Conservation (phyloP, 306 rosid species). For the Cicer pinnatifidum region DNA sequence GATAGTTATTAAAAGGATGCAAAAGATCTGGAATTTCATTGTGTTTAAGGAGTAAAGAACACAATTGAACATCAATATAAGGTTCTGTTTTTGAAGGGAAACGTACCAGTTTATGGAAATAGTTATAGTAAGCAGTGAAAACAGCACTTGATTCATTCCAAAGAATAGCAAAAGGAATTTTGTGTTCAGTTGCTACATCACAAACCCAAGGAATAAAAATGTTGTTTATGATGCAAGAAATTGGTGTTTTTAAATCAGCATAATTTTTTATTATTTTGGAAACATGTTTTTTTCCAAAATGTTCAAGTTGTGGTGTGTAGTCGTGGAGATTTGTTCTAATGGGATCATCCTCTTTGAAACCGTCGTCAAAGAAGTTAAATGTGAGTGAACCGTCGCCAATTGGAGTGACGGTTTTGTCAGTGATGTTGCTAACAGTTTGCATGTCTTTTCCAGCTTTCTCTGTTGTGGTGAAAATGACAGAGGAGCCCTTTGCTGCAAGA, state of each 20-base stretch:
- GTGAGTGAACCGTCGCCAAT: slow-evolving; percentile 62
- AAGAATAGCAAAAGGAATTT: slow-evolving; percentile 54
- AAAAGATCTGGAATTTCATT: slow-evolving; percentile 66
- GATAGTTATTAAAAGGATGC: slow-evolving; percentile 47
- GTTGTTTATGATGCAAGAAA: slow-evolving; percentile 67
- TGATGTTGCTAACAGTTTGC: slow-evolving; percentile 50
- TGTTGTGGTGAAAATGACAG: slow-evolving; percentile 59
- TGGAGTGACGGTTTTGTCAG: slow-evolving; percentile 35
- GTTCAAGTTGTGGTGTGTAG: slow-evolving; percentile 44
- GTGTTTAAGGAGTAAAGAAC: slow-evolving; percentile 49
- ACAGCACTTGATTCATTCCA: slow-evolving; percentile 71
- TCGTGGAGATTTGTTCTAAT: slow-evolving; percentile 20
- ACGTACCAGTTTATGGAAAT: slow-evolving; percentile 49
- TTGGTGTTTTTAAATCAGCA: slow-evolving; percentile 44
- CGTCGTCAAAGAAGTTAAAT: slow-evolving; percentile 67
- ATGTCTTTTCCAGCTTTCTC: slow-evolving; percentile 50
- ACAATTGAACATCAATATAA: slow-evolving; percentile 51
- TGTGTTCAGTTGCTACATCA: slow-evolving; percentile 55
- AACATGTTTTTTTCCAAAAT: slow-evolving; percentile 44
- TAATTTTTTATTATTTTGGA: slow-evolving; percentile 45
- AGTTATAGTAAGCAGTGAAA: slow-evolving; percentile 60
- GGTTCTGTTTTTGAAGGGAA: slow-evolving; percentile 63
- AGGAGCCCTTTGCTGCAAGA: slow-evolving; percentile 67
- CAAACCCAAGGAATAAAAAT: slow-evolving; percentile 69
- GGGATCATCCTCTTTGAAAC: slow-evolving; percentile 44